Evolutionary conservation across 2,329 filamentous ascomycete genomes (phyloP).

Genomic region (Apiospora pterosperma): DNA sequence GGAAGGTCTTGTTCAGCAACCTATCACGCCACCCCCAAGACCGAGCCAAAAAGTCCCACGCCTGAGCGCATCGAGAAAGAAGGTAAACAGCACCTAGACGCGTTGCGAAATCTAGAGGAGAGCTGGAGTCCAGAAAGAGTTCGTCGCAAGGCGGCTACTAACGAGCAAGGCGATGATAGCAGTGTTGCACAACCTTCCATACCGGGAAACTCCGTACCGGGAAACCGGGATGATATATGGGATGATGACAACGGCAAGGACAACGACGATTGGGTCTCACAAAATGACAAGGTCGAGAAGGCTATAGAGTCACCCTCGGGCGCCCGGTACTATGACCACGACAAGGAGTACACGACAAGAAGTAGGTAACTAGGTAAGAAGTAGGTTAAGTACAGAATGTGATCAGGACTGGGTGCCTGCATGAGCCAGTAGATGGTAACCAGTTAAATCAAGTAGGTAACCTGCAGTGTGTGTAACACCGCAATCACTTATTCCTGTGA

Average conservation of each 20-base stretch:
- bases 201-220: not conserved
- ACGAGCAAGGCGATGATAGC: not conserved
- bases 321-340: not conserved
- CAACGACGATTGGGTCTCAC: not conserved
- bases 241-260: not conserved
- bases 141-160: not conserved
- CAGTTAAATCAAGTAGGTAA: too few relatives aligned
- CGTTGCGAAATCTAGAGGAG: not conserved
- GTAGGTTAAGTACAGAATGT: not conserved
- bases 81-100: not conserved
- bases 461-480: too few relatives aligned
- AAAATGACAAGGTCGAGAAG: not conserved
- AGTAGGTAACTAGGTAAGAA: not conserved
- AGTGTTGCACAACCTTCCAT: not conserved
- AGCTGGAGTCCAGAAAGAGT: not conserved
- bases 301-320: not conserved
- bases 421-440: too few relatives aligned
- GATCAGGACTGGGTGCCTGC: too few relatives aligned
- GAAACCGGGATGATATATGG: not conserved
- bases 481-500: too few relatives aligned
- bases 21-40: not conserved
- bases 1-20: not conserved
- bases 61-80: not conserved
- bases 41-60: not conserved
- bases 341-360: too few relatives aligned